Evolutionary conservation across 306 rosid species (phyloP).

Genomic region (Leucaena leucocephala): DNA sequence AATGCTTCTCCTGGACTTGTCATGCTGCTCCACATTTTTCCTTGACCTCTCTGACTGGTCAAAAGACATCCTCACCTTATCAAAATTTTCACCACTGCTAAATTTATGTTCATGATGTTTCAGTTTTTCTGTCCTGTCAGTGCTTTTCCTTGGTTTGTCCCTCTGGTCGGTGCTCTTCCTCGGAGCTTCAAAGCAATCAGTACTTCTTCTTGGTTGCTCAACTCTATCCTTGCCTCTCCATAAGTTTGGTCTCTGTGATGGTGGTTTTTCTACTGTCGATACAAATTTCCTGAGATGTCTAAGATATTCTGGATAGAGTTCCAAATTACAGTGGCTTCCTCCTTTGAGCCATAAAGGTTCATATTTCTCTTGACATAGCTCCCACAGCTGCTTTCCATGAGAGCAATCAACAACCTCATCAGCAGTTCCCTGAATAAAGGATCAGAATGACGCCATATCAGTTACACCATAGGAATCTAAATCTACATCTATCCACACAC

Average conservation of each 20-base stretch:
- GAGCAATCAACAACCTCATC: slow-evolving; percentile 82
- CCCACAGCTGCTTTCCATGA: slow-evolving; percentile 77
- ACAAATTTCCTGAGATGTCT: slow-evolving; percentile 67
- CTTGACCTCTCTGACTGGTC: slow-evolving; percentile 64
- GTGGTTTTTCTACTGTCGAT: slow-evolving; percentile 47
- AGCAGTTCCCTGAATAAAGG: slow-evolving; percentile 60
- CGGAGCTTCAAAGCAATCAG: slow-evolving; percentile 61
- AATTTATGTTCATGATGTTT: slow-evolving; percentile 50
- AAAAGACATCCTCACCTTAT: slow-evolving; percentile 47
- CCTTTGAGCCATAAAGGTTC: slow-evolving; percentile 81
- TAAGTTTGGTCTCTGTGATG: slow-evolving; percentile 44
- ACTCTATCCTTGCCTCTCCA: slow-evolving; percentile 53
- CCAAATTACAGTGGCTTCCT: slow-evolving; percentile 75
- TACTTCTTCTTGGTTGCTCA: slow-evolving; percentile 55
- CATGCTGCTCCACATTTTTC: slow-evolving; percentile 57
- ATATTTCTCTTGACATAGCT: slow-evolving; percentile 71
- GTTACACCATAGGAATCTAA: not conserved
- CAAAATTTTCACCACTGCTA: slow-evolving; percentile 50
- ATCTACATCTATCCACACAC: not conserved
- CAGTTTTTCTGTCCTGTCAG: slow-evolving; percentile 53
- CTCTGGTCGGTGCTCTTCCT: slow-evolving; percentile 67
- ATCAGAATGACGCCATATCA: slow-evolving; percentile 11
- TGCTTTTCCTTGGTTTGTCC: slow-evolving; percentile 72
- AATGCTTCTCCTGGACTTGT: slow-evolving; percentile 63
- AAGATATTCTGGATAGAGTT: slow-evolving; percentile 63